Base-by-base conservation (phyloP, 2,329 filamentous ascomycete genomes). In the Fusarium subtropicale region DNA sequence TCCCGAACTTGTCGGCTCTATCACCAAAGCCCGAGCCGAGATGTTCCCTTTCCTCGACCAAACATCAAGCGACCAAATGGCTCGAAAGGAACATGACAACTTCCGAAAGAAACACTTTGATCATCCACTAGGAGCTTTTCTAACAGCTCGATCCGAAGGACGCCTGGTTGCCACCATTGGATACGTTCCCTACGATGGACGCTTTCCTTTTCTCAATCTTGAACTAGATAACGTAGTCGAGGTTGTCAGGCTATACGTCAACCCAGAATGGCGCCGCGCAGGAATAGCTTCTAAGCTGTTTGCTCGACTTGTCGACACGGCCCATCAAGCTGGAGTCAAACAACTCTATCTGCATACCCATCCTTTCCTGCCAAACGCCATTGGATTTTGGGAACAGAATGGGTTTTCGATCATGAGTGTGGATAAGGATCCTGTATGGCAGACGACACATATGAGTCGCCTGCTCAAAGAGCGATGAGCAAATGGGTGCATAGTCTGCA, bases 331-430 rank as follows among this genome's bases (percentile, higher is more conserved):
- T 10, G 66, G 66, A 11, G 65, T 76, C 18, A 24, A 67, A 16
- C 48, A 56, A 9, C 59, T 77, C 3, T 77, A 77, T 51, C 60
- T 77, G 1, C 75, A 77, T 24, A 77, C 75, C 1, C 75, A 77
- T 22, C 74, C 75, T 0, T 77, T 77, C 16, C 24, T 77, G 4
- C 71, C 68, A 0, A 66, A 74, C 2, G 75, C 75, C 2, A 62
- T 74, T 3, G 36, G 26, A 1, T 77, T 77, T 13, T 77, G 75
- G 75, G 58, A 76, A 31, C 48, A 59, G 2, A 69, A 75, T 18
- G 70, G 71, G 1, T 77, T 77, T 38, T 48, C 42, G 2, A 11
- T 71, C 0, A 47, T 75, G 8, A 9, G 55, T 0, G 58, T 72
- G 2, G 75, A 77, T 3, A 58, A 76, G 2, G 75, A 77, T 16